Base-by-base conservation (phyloP, 768 basidiomycete species). In the Termitomyces sp. region DNA sequence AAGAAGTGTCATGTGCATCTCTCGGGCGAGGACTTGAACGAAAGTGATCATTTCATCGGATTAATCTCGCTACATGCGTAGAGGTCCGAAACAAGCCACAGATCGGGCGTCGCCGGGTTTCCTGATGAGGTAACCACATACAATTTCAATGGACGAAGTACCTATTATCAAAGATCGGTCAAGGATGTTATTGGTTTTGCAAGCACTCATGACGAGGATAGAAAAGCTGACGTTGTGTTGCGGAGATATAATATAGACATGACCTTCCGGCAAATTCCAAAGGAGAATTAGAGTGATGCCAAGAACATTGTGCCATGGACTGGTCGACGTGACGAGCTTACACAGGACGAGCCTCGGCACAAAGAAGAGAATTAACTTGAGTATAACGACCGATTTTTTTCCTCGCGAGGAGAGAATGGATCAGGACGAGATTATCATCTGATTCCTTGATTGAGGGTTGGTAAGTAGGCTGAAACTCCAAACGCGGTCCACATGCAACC, bases 241-340 rank as follows among this genome's bases (percentile, higher is more conserved):
- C 18, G 38, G 36, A 18, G n/a, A n/a, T 36, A 35, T n/a, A 22
- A 13, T 22, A 35, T 7, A 24, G 9, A 6, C 7, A n/a, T 52
- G 51, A 28, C 51, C 50, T 52, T 11, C 14, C 36, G 51, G 51
- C 51, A 40, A 40, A 51, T 38, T 36, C 5, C 24, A 26, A 52
- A 52, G 51, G 51, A 40, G 51, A 52, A 40, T 52, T 38, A 28
- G 36, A 14, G 18, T 41, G 52, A 52, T 52, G 52, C 52, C 52
- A 52, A 52, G 52, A 52, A 52, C 11, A 28, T 30, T 28, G 13
- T 35, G 49, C 35, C 8, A 14, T 50, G 20, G 9, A 49, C 11
- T 11, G 11, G 5, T 16, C 5, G 14, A 26, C 24, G 14, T 33
- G 48, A 33, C 5, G 48, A 30, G 18, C 20, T 50, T 41, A 7